These are phyloP conservation scores for Ceratobasidium theobromae DNA, from an alignment of 1,284 basidiomycete genomes.

Conservation along the genomic window DNA sequence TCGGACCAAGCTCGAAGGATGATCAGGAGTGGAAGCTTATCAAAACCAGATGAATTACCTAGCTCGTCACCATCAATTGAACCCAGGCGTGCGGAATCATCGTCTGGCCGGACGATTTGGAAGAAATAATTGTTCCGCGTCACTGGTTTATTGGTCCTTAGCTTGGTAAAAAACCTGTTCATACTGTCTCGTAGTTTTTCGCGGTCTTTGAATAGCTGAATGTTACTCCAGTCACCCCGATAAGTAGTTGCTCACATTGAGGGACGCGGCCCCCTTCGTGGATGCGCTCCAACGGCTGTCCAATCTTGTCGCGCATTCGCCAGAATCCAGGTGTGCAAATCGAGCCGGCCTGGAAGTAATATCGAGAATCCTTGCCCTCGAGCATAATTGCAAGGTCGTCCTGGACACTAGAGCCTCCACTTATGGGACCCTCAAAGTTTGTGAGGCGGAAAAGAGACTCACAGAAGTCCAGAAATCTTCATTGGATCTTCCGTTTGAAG, in stretches of 20 bases:
- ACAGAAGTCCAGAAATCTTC: slow-evolving; percentile 59
- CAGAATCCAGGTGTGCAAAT: slow-evolving; percentile 69
- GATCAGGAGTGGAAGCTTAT: slow-evolving; percentile 36
- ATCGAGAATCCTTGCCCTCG: slow-evolving; percentile 66
- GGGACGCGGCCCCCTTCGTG: slow-evolving; percentile 69
- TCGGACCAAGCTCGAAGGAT: slow-evolving; percentile 64
- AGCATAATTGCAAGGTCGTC: slow-evolving; percentile 79
- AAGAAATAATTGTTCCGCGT: slow-evolving; percentile 61
- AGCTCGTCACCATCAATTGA: slow-evolving; percentile 16
- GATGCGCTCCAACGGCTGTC: slow-evolving; percentile 69
- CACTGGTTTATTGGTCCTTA: slow-evolving; percentile 68
- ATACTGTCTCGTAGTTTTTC: slow-evolving; percentile 66
- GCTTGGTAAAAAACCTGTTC: slow-evolving; percentile 66
- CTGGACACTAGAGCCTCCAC: slow-evolving; percentile 49
- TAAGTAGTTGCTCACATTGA: slow-evolving; percentile 54
- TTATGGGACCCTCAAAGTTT: not conserved
- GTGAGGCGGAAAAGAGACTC: too few species aligned
- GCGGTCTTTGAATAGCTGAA: slow-evolving; percentile 49
- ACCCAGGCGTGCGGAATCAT: slow-evolving; percentile 3
- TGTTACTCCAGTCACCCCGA: not conserved
- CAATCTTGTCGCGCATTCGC: slow-evolving; percentile 76
- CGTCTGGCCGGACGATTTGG: slow-evolving; percentile 46
- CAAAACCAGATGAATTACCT: slow-evolving; percentile 31
- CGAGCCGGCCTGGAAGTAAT: slow-evolving; percentile 73
- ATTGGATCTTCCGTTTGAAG: slow-evolving; percentile 60